phyloP scores from a whole-genome alignment of 129 eudicot species.

The Calendula officinalis region DNA sequence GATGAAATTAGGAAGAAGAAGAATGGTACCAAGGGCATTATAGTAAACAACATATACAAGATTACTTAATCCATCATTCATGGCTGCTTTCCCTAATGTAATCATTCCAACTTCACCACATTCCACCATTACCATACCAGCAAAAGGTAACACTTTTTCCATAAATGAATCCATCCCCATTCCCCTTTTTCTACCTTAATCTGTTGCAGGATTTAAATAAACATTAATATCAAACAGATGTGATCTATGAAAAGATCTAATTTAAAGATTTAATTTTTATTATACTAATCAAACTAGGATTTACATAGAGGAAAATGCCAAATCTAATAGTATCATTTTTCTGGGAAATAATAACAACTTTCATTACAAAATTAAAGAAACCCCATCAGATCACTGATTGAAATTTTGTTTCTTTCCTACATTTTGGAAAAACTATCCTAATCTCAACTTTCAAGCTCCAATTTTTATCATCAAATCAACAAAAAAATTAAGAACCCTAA shows the following conservation, averaged over 20 bases:
- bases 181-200: conserved; percentile 24
- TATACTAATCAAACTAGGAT: background rate
- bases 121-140: conserved; percentile 50
- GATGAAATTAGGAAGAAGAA: conserved; percentile 49
- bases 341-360: background rate
- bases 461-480: conserved; percentile 10
- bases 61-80: conserved; percentile 47
- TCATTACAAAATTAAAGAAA: background rate
- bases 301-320: background rate
- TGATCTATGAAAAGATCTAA: too few species aligned
- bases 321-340: background rate
- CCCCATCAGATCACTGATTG: conserved; percentile 14
- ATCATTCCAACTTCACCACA: conserved; percentile 47
- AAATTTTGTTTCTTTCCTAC: conserved; percentile 5
- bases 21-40: conserved; percentile 46
- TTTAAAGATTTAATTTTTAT: too few species aligned
- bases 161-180: conserved; percentile 27
- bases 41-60: conserved; percentile 57
- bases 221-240: background rate
- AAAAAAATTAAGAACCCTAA: conserved; percentile 15
- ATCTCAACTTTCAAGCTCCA: conserved; percentile 9
- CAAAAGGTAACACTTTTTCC: conserved; percentile 43
- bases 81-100: conserved; percentile 58
- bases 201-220: conserved; percentile 5
- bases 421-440: background rate